Base-by-base conservation (phyloP, 768 basidiomycete genomes). In the Gelatoporia subvermispora region DNA sequence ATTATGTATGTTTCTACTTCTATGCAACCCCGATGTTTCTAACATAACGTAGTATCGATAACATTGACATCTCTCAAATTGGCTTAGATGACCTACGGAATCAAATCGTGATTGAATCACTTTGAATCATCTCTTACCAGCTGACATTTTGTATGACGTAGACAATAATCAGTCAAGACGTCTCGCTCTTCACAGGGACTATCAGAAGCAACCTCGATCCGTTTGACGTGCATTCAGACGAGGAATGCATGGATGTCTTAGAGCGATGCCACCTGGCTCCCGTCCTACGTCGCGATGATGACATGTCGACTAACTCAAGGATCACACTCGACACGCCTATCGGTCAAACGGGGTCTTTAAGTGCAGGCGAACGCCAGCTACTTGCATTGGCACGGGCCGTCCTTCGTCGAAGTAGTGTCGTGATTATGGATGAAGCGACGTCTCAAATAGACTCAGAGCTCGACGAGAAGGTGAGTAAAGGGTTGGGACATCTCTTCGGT, bases 401-500 rank as follows among this genome's bases (percentile, higher is more conserved):
- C 35, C 61, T 88, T 36, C 71, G 85, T 47, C 65, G 76, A 40
- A 84, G 81, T 8, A 79, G 78, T 41, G 76, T 88, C 38, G 78
- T 85, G 38, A 80, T 88, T 47, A 75, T 86, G 76, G 85, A 90
- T 55, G 85, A 86, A 58, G 84, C 84, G n/a, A 85, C 85, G 2
- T 85, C 85, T 3, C 81, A 85, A 51, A 84, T 90, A 42, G 85
- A 90, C 61, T 72, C 77, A 16, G 68, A 72, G 41, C 69, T 84
- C n/a, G 85, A 86, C 61, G 82, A 85, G 47, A 75, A 82, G 69
- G 82, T 81, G 55, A 24, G 63, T 39, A 18, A 17, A 17, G 41
- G 13, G n/a, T 51, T 17, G 8, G 21, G 13, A n/a, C 22, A 22
- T 28, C 28, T 7, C 28, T 39, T 5, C 28, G 5, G 49, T 43